phyloP scores from a whole-genome alignment of 768 basidiomycete genomes.

The Leucocoprinus leucothites region DNA sequence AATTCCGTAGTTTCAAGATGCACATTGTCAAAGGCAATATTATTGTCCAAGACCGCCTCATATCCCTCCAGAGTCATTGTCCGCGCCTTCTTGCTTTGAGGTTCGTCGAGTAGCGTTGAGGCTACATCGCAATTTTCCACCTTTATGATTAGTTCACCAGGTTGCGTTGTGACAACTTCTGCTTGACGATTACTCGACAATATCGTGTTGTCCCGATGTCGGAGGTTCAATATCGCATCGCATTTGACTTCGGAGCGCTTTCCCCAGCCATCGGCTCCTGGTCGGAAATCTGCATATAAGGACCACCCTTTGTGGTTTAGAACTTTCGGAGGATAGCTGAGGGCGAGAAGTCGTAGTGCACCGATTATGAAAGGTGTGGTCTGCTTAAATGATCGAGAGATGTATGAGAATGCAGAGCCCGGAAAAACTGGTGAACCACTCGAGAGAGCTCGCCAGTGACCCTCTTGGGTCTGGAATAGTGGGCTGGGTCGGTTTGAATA shows the following conservation, averaged over 20 bases:
- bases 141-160: neutral
- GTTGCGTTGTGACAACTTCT: neutral
- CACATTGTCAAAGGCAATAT: constrained; percentile 43
- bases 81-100: constrained; percentile 39
- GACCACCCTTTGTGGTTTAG: constrained; percentile 68
- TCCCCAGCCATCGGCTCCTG: constrained; percentile 81
- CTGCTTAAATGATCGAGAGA: constrained; percentile 76
- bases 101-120: constrained; percentile 21
- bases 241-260: constrained; percentile 73
- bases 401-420: constrained; percentile 76
- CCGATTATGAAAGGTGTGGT: constrained; percentile 78
- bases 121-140: neutral
- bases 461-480: constrained; percentile 64
- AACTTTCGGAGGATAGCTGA: constrained; percentile 54
- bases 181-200: neutral
- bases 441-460: constrained; percentile 83
- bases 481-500: constrained; percentile 46
- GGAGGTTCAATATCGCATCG: constrained; percentile 58
- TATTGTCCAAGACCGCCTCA: constrained; percentile 47
- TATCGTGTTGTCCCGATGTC: neutral
- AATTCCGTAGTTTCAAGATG: constrained; percentile 28
- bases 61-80: constrained; percentile 46
- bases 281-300: constrained; percentile 87
- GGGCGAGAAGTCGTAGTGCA: constrained; percentile 64
- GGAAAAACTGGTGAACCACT: constrained; percentile 70